Evolutionary conservation across 306 rosid genomes (phyloP), one percentile per base, ranked within the genome.

Genomic region (Alnus rubra): DNA sequence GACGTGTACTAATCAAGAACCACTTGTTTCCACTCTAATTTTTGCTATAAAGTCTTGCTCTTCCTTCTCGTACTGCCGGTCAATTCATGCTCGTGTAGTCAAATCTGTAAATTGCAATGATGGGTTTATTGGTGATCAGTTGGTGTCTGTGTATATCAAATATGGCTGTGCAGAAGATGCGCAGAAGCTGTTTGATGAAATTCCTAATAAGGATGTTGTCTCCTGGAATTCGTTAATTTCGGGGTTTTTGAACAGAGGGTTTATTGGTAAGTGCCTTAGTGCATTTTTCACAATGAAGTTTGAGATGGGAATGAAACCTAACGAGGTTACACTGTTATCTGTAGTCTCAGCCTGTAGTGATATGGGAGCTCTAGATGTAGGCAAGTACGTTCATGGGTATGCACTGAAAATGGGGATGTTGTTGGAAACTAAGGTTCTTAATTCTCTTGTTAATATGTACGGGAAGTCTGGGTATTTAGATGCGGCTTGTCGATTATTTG

Each of bases 151-250:
- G 58, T 93, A 93, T 3, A 18, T 81, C 0, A 89, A 78, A 62
- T 65, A 84, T 90, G 94, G 96, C 18, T 62, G 76, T 53, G 59
- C 65, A 51, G 83, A 72, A 47, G 88, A 89, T 78, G 96, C 96
- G 65, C 80, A 78, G 65, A 84, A 81, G 47, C 18, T 93, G 88
- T 93, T 93, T 56, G 92, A 86, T 63, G 94, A 91, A 84, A 81
- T 89, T 81, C 89, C 90, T 30, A 55, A 84, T 10, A 93, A 78
- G 78, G 97, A 90, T 79, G 63, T 82, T 70, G 81, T 89, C 63
- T 88, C 96, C 9, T 89, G 96, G 96, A 92, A 92, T 71, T 89
- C 93, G 50, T 82, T 92, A 80, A 84, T 92, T 84, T 88, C 94
- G 0, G 89, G 94, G 74, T 87, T 88, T 79, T 85, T 91, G 0